Conservation (phyloP, 2,329 filamentous ascomycete species). For the Aureobasidium melanogenum region DNA sequence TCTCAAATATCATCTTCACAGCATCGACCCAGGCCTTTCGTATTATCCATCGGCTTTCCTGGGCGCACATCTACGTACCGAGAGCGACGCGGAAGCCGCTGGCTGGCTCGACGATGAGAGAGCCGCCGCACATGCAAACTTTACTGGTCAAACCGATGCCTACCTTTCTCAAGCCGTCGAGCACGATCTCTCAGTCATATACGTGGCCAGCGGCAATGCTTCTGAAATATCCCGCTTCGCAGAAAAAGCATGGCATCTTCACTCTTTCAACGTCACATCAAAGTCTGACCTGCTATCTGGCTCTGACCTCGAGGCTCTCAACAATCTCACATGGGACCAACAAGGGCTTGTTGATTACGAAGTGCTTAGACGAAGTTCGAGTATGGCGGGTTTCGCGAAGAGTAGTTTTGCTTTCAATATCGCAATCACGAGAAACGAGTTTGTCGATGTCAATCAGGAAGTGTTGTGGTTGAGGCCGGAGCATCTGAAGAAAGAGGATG, state of each 20-base stretch:
- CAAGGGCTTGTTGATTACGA: conserved; percentile 44
- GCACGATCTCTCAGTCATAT: conserved; percentile 28
- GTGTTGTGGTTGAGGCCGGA: conserved; percentile 17
- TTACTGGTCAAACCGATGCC: conserved; percentile 28
- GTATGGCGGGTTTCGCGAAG: conserved; percentile 37
- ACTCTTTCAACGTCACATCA: conserved; percentile 32
- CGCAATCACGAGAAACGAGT: conserved; percentile 33
- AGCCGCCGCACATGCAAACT: conserved; percentile 20
- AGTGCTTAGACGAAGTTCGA: conserved; percentile 36
- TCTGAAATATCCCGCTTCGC: conserved; percentile 30
- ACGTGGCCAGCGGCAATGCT: conserved; percentile 36
- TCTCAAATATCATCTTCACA: conserved; percentile 18
- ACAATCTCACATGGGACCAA: conserved; percentile 39
- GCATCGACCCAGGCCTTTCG: conserved; percentile 20
- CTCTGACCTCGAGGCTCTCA: conserved; percentile 27
- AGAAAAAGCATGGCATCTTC: conserved; percentile 26
- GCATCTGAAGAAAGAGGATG: conserved; percentile 17
- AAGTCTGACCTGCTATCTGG: conserved; percentile 36
- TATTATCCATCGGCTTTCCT: conserved; percentile 27
- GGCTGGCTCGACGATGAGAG: conserved; percentile 20
- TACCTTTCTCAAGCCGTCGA: conserved; percentile 29
- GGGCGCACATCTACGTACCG: conserved; percentile 32
- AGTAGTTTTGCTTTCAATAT: conserved; percentile 42
- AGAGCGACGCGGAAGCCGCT: conserved; percentile 26
- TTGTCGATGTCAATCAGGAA: conserved; percentile 17